These are phyloP conservation scores for Cystoderma amianthinum DNA, from an alignment of 768 basidiomycete genomes.

Conservation along the genomic window DNA sequence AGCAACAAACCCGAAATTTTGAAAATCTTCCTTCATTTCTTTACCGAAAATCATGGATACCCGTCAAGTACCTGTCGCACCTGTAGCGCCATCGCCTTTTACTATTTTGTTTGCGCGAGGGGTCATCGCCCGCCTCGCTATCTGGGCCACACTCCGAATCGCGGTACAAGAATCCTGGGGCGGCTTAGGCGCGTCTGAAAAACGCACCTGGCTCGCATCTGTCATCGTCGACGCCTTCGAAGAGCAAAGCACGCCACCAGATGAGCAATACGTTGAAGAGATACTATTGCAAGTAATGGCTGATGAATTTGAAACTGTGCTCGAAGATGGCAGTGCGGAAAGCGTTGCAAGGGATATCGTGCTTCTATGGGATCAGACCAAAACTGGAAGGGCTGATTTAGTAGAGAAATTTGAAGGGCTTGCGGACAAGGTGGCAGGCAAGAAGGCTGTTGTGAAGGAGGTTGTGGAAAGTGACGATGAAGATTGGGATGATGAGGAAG, in stretches of 20 bases:
- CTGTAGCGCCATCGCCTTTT: conserved; percentile 18
- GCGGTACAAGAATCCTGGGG: conserved; percentile 88
- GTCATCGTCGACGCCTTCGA: conserved; percentile 79
- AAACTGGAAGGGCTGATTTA: conserved; percentile 34
- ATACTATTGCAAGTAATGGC: conserved; percentile 76
- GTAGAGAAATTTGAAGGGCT: conserved; percentile 58
- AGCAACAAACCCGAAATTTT: too few relatives aligned
- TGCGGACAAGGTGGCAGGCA: conserved; percentile 52
- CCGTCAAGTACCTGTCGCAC: neutral
- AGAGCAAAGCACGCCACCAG: conserved; percentile 37
- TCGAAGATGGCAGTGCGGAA: conserved; percentile 84
- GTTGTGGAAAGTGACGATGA: conserved; percentile 35
- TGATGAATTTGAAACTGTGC: conserved; percentile 78
- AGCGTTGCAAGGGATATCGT: conserved; percentile 69
- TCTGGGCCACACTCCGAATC: conserved; percentile 83
- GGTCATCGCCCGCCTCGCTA: conserved; percentile 69
- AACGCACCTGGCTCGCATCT: conserved; percentile 82
- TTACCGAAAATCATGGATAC: neutral
- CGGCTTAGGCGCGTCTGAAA: conserved; percentile 59
- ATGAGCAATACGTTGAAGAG: conserved; percentile 76
- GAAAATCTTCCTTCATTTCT: too few relatives aligned
- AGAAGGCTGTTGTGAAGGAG: conserved; percentile 42
- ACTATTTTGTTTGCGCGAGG: conserved; percentile 82
- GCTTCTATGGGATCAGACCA: conserved; percentile 53
- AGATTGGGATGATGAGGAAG: conserved; percentile 37